Evolutionary conservation across 1,284 basidiomycete species (phyloP), one percentile per base, ranked within the genome.

Genomic region (Sanguinoderma infundibulare): DNA sequence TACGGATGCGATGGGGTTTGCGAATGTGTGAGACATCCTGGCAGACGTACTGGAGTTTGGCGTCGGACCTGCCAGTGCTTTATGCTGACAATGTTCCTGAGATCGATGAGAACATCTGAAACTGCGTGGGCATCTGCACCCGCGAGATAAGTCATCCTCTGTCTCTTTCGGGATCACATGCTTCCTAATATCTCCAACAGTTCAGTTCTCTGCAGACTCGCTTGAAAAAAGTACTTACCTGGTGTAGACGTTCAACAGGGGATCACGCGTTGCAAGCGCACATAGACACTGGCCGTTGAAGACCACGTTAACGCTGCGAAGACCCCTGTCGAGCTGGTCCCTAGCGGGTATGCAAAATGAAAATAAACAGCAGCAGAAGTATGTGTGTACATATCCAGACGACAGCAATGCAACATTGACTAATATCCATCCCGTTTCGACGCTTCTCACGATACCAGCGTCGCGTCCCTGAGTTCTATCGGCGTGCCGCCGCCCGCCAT

Each of bases 1-100:
- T 20, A 77, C 69, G 10, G 77, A 74, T 39, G 46, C 34, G 4
- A 78, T 66, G 10, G 70, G 58, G 36, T 74, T 78, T 38, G 65
- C 52, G 44, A 70, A 69, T 10, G 60, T 39, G 50, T 58, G 59
- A 26, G 60, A 44, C 67, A 69, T 69, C 28, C 22, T 50, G 38
- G 42, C 36, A 30, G 30, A 22, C 2, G 42, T 6, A 26, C 14
- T 26, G 20, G 42, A 26, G 14, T 9, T 26, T n/a, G 8, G 24
- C 3, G 22, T 5, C 10, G 32, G n/a, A 22, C 12, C 28, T 34
- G 32, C 34, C 5, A 20, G 20, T 42, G n/a, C 1, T 5, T 20
- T 8, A 22, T 20, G 3, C n/a, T 24, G 8, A 9, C n/a, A 42
- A 49, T 49, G 17, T 28, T 14, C 15, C 30, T 17, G 7, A 32